Conservation (phyloP, 768 basidiomycete genomes). For the Cubamyces lactineus region DNA sequence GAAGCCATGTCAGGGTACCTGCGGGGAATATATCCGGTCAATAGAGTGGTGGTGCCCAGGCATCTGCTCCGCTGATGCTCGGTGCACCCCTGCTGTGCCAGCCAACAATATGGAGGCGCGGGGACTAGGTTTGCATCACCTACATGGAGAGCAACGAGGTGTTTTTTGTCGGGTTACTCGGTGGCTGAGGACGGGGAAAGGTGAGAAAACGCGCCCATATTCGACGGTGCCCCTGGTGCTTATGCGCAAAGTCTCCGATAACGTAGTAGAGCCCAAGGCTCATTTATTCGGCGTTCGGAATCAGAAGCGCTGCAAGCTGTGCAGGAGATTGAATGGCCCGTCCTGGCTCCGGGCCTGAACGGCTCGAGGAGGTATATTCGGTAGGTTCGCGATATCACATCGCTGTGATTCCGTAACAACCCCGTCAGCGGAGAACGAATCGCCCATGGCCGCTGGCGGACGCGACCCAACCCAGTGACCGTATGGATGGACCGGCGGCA, state of each 20-base stretch:
- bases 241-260: constrained; percentile 15
- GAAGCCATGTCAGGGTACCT: constrained; percentile 11
- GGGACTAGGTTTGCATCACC: constrained; percentile 10
- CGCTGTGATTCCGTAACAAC: constrained; percentile 19
- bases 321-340: constrained; percentile 16
- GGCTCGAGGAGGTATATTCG: constrained; percentile 3
- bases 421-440: constrained; percentile 1
- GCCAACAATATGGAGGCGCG: background rate
- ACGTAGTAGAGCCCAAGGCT: constrained; percentile 1
- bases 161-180: background rate
- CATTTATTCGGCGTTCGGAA: constrained; percentile 15
- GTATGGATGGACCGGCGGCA: background rate
- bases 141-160: background rate
- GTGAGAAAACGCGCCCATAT: constrained; percentile 4
- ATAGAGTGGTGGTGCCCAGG: constrained; percentile 8
- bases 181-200: background rate
- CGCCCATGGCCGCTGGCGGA: constrained; percentile 9
- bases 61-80: constrained; percentile 6
- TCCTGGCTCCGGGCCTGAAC: constrained; percentile 18
- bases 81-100: background rate
- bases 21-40: constrained; percentile 12
- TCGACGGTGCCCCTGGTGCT: constrained; percentile 4
- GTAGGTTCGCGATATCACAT: constrained; percentile 15
- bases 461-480: background rate
- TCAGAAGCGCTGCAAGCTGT: constrained; percentile 23